Conservation (phyloP, 441 rosid genomes). For the Codiaeum variegatum region DNA sequence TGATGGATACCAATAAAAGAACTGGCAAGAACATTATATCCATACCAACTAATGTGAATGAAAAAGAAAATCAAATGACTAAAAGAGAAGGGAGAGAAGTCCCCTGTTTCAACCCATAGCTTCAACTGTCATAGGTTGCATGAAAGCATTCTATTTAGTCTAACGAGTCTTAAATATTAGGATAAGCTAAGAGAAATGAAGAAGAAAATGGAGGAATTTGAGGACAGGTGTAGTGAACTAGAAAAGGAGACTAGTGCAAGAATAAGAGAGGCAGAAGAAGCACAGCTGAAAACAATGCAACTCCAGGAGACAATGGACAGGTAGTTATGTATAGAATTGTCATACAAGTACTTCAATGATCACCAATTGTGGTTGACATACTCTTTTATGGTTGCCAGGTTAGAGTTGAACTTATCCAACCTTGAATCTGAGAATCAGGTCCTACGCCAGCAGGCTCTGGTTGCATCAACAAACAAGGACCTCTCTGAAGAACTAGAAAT, state of each 20-base stretch:
- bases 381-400: slow-evolving; percentile 30
- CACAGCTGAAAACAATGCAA: slow-evolving; percentile 39
- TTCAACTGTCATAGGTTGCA: not conserved
- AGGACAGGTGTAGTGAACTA: slow-evolving; percentile 34
- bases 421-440: slow-evolving; percentile 73
- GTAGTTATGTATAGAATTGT: slow-evolving; percentile 26
- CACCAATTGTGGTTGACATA: not conserved
- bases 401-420: slow-evolving; percentile 48
- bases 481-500: slow-evolving; percentile 39
- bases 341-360: not conserved
- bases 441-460: slow-evolving; percentile 67
- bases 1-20: not conserved
- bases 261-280: slow-evolving; percentile 46
- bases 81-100: not conserved
- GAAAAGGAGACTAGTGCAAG: slow-evolving; percentile 42
- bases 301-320: slow-evolving; percentile 48
- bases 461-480: slow-evolving; percentile 36
- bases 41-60: not conserved
- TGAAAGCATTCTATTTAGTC: not conserved
- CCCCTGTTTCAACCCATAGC: not conserved
- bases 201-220: slow-evolving; percentile 42
- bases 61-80: not conserved
- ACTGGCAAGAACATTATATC: not conserved
- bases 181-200: slow-evolving; percentile 37
- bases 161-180: slow-evolving; percentile 27